phyloP scores from a whole-genome alignment of 306 rosid species.

The Hippophae tibetana region DNA sequence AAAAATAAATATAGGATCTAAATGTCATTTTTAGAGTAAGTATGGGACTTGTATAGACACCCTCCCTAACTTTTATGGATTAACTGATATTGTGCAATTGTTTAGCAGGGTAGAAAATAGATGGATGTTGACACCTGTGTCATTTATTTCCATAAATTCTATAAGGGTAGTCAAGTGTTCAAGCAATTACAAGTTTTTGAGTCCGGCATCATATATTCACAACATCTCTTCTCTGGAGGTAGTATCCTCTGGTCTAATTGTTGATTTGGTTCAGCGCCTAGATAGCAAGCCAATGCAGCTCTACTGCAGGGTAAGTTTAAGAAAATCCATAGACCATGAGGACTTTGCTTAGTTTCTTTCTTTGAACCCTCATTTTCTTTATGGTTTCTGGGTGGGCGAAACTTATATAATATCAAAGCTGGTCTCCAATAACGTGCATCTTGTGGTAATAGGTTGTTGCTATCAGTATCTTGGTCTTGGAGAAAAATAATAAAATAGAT shows the following conservation, averaged over 20 bases:
- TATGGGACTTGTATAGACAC: background rate
- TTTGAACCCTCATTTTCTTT: background rate
- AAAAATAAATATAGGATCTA: background rate
- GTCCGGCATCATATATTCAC: conserved; percentile 18
- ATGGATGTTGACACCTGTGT: conserved; percentile 60
- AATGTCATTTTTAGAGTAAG: background rate
- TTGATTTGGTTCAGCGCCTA: conserved; percentile 37
- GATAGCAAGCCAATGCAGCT: conserved; percentile 35
- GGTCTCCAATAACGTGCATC: conserved; percentile 1
- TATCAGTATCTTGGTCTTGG: conserved; percentile 46
- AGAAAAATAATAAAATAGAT: conserved; percentile 31
- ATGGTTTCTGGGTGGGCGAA: conserved; percentile 1
- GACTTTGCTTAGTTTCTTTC: conserved; percentile 7
- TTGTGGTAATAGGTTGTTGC: conserved; percentile 58
- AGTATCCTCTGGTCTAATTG: conserved; percentile 37
- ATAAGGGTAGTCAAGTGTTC: conserved; percentile 24
- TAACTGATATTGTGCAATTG: background rate
- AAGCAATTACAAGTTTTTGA: conserved; percentile 22
- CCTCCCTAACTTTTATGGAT: background rate
- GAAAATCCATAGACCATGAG: conserved; percentile 8
- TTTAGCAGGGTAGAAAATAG: conserved; percentile 47
- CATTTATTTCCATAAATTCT: conserved; percentile 56
- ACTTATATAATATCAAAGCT: background rate
- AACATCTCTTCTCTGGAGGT: conserved; percentile 21
- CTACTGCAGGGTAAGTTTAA: conserved; percentile 54